These are phyloP conservation scores for Articulospora tetracladia DNA, from an alignment of 495 filamentous ascomycete species.

Conservation along the genomic window DNA sequence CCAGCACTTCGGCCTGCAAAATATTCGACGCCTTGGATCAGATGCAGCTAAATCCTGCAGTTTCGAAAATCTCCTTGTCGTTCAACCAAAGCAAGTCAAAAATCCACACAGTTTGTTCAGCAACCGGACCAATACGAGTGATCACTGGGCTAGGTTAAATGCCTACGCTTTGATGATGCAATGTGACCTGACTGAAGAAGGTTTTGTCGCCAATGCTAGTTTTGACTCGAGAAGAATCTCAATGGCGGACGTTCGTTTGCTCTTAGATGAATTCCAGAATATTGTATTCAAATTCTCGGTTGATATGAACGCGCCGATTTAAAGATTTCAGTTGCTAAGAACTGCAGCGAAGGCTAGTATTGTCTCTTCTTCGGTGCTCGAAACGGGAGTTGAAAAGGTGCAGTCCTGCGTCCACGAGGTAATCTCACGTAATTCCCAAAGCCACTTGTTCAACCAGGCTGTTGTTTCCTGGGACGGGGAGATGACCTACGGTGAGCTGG, in stretches of 20 bases:
- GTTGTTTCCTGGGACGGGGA: not conserved
- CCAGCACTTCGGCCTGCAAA: not conserved
- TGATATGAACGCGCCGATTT: not conserved
- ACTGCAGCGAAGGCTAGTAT: not conserved
- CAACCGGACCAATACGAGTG: not conserved
- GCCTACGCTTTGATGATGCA: not conserved
- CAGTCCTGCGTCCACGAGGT: not conserved
- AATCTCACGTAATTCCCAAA: not conserved
- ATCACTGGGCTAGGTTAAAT: not conserved
- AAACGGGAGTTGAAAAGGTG: not conserved
- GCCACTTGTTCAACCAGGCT: not conserved
- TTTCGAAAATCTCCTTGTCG: not conserved
- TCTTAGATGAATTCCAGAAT: not conserved
- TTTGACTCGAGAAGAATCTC: not conserved
- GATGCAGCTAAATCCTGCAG: not conserved
- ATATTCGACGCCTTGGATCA: not conserved
- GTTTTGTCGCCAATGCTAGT: not conserved
- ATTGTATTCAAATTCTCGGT: not conserved
- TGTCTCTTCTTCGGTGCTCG: not conserved
- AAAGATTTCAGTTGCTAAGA: not conserved
- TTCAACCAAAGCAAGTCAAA: not conserved
- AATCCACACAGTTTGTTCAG: not conserved
- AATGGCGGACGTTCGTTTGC: not conserved
- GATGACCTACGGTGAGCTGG: not conserved
- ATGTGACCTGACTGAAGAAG: not conserved